Percentiles rank a stretch among this genome's conserved stretches.
Conservation (phyloP, 148 eudicot species). For the Camellia granthamiana region DNA sequence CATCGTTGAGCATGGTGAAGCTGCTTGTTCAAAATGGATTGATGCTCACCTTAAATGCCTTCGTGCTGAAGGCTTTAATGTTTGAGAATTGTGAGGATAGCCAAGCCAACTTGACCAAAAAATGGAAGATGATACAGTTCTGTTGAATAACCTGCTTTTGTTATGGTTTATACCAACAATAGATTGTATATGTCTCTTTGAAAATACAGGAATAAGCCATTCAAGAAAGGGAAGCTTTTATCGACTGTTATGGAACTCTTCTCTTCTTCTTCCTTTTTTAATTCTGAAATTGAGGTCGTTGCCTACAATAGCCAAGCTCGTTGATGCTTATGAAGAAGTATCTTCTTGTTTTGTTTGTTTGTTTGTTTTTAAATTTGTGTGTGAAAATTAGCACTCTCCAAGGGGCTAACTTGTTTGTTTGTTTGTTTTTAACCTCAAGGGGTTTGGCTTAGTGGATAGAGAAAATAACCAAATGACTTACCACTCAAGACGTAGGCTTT, state of each 20-base stretch:
- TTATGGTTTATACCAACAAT: background rate
- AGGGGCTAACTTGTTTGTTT: too few relatives aligned
- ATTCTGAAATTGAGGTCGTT: too few relatives aligned
- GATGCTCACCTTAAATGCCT: slow-evolving; percentile 85
- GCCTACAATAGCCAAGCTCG: too few relatives aligned
- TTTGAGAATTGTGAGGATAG: slow-evolving; percentile 26
- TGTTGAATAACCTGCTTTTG: background rate
- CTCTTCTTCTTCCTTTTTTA: too few relatives aligned
- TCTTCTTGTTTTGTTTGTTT: too few relatives aligned
- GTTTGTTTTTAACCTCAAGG: too few relatives aligned
- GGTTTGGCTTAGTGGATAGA: too few relatives aligned
- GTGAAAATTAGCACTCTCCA: too few relatives aligned
- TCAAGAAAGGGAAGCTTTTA: background rate
- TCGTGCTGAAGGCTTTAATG: slow-evolving; percentile 87
- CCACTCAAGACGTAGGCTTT: too few relatives aligned
- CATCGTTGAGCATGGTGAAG: slow-evolving; percentile 75
- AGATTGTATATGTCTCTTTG: background rate
- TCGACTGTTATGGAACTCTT: background rate
- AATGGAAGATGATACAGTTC: slow-evolving; percentile 8
- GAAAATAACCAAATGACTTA: too few relatives aligned
- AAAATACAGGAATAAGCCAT: background rate
- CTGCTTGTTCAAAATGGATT: slow-evolving; percentile 74
- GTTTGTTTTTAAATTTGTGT: too few relatives aligned
- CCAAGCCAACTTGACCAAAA: background rate
- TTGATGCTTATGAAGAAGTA: too few relatives aligned